Conservation (phyloP, 1,284 basidiomycete genomes). For the Trametes pubescens region DNA sequence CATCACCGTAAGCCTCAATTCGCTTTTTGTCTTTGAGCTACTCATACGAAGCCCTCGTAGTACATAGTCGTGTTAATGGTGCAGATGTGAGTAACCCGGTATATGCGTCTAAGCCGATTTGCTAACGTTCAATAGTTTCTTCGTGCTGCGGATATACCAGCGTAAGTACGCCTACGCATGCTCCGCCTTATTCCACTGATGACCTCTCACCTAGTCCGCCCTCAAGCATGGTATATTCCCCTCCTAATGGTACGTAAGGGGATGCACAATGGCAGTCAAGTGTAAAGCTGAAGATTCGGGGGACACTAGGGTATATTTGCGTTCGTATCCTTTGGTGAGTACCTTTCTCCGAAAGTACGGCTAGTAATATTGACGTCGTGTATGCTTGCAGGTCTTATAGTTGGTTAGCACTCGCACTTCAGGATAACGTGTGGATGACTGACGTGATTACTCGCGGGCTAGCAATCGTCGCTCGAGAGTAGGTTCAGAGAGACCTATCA, state of each 20-base stretch:
- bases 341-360: not conserved
- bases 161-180: constrained; percentile 8
- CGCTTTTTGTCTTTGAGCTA: too few relatives aligned
- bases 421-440: not conserved
- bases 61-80: constrained; percentile 27
- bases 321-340: constrained; percentile 25
- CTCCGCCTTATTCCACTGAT: not conserved
- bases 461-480: not conserved
- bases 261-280: not conserved
- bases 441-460: not conserved
- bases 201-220: constrained; percentile 13
- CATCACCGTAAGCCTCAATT: constrained; percentile 16
- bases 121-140: constrained; percentile 17
- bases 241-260: not conserved
- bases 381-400: not conserved
- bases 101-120: not conserved
- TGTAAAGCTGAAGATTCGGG: too few relatives aligned
- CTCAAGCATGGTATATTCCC: constrained; percentile 25
- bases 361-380: not conserved
- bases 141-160: constrained; percentile 27
- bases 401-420: not conserved
- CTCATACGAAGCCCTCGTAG: constrained; percentile 1
- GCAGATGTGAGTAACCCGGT: constrained; percentile 21
- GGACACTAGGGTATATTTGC: constrained; percentile 17
- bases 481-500: not conserved